Conservation (phyloP, 345 rosid species). For the Salix viminalis region DNA sequence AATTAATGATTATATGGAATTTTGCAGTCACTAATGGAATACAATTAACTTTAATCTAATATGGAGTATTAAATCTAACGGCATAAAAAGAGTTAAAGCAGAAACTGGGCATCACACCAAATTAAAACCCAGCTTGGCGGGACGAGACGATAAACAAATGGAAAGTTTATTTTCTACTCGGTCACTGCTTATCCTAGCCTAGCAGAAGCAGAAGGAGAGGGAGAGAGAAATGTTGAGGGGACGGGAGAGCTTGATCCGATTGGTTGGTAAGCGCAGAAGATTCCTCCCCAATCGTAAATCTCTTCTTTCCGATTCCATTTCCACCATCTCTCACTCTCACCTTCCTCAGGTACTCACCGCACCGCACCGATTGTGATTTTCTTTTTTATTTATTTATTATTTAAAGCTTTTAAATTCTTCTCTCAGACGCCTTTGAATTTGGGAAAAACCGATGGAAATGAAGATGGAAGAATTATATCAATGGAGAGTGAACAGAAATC, state of each 20-base stretch:
- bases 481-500: background rate
- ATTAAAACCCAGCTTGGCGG: background rate
- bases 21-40: too few species aligned
- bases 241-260: constrained; percentile 59
- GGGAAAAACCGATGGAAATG: background rate
- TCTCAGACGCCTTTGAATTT: background rate
- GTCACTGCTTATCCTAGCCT: background rate
- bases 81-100: too few species aligned
- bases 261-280: constrained; percentile 72
- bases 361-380: too few species aligned
- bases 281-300: constrained; percentile 55
- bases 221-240: constrained; percentile 51
- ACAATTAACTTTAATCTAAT: too few species aligned
- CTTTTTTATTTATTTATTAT: too few species aligned
- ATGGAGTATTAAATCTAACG: too few species aligned
- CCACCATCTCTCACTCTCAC: constrained; percentile 1
- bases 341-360: background rate
- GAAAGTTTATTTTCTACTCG: background rate
- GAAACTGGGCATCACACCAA: background rate
- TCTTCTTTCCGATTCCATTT: constrained; percentile 35
- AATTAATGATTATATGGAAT: too few species aligned
- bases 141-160: background rate
- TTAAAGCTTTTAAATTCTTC: background rate
- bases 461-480: constrained; percentile 5
- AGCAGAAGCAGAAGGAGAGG: background rate